Percentiles rank a stretch among this genome's conserved stretches.
These are phyloP conservation scores for Vitis hybrid DNA, from an alignment of 177 flowering plant genomes.

Conservation along the genomic window DNA sequence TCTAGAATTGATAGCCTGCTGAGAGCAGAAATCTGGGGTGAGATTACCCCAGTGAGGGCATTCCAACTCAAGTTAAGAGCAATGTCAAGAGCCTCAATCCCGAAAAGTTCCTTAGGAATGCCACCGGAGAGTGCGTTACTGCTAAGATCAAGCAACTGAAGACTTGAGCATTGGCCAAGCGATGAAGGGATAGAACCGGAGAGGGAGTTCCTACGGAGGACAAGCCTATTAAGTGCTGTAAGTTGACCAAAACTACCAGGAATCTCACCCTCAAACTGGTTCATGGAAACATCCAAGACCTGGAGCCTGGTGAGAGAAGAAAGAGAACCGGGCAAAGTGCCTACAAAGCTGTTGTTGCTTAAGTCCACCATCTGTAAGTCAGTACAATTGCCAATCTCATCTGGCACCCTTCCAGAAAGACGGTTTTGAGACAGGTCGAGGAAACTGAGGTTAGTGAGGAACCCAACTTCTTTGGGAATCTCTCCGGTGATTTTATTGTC, in stretches of 20 bases:
- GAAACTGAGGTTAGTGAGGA: conserved; percentile 51
- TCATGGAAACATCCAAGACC: conserved; percentile 59
- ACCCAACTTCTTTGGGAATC: conserved; percentile 68
- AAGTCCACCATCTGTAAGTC: conserved; percentile 66
- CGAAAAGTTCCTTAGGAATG: conserved; percentile 59
- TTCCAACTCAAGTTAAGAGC: conserved; percentile 82
- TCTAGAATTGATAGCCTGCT: conserved; percentile 74
- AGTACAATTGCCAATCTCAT: conserved; percentile 63
- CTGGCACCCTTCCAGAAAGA: conserved; percentile 58
- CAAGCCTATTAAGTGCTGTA: conserved; percentile 55
- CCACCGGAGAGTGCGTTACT: conserved; percentile 60
- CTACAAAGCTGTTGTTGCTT: conserved; percentile 59
- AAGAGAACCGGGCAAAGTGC: conserved; percentile 52
- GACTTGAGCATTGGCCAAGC: conserved; percentile 54
- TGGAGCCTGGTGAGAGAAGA: conserved; percentile 54
- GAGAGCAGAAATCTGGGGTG: conserved; percentile 60
- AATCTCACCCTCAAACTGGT: conserved; percentile 51
- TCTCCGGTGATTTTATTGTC: conserved; percentile 61
- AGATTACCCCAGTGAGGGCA: conserved; percentile 57
- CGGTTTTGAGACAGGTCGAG: conserved; percentile 72
- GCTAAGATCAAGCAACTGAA: conserved; percentile 87
- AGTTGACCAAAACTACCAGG: conserved; percentile 58
- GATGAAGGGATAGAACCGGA: conserved; percentile 69
- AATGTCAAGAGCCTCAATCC: conserved; percentile 66
- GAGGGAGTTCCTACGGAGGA: conserved; percentile 51